phyloP scores from a whole-genome alignment of 768 basidiomycete genomes.

The Agaricus subrufescens region DNA sequence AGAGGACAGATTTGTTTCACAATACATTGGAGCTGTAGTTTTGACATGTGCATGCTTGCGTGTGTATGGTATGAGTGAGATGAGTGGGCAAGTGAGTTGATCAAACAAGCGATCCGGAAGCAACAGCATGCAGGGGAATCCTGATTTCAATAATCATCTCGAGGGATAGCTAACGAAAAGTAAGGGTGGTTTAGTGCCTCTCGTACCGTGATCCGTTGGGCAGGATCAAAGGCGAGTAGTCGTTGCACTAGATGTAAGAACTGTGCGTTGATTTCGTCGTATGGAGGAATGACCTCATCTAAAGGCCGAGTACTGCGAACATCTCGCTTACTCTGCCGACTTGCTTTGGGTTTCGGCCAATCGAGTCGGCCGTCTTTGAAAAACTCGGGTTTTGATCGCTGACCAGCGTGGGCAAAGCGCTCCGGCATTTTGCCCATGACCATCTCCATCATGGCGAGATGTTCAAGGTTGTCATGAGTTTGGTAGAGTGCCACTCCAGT shows the following conservation, averaged over 20 bases:
- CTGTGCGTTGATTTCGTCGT: slow-evolving; percentile 66
- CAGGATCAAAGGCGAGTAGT: slow-evolving; percentile 87
- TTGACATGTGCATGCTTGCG: background rate
- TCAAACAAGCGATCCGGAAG: background rate
- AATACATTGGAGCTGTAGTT: slow-evolving; percentile 7
- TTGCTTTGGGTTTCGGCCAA: slow-evolving; percentile 87
- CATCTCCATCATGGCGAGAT: slow-evolving; percentile 99
- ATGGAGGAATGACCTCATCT: slow-evolving; percentile 83
- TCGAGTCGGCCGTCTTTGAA: slow-evolving; percentile 90
- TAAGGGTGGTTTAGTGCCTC: slow-evolving; percentile 88
- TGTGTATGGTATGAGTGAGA: background rate
- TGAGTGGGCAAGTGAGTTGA: background rate
- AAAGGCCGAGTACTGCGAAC: slow-evolving; percentile 81
- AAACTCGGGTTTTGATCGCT: slow-evolving; percentile 84
- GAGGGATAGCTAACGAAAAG: slow-evolving; percentile 63
- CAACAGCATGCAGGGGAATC: background rate
- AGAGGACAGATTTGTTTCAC: slow-evolving; percentile 6
- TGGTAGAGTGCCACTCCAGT: slow-evolving; percentile 99
- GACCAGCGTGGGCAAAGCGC: slow-evolving; percentile 70
- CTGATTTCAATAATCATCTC: slow-evolving; percentile 31
- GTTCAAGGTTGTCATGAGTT: slow-evolving; percentile 98
- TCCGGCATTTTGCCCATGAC: slow-evolving; percentile 99
- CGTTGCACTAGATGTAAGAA: slow-evolving; percentile 87
- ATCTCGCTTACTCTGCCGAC: slow-evolving; percentile 90
- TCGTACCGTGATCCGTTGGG: slow-evolving; percentile 80